Base-by-base conservation (phyloP, 345 rosid species). In the Linum trigynum region DNA sequence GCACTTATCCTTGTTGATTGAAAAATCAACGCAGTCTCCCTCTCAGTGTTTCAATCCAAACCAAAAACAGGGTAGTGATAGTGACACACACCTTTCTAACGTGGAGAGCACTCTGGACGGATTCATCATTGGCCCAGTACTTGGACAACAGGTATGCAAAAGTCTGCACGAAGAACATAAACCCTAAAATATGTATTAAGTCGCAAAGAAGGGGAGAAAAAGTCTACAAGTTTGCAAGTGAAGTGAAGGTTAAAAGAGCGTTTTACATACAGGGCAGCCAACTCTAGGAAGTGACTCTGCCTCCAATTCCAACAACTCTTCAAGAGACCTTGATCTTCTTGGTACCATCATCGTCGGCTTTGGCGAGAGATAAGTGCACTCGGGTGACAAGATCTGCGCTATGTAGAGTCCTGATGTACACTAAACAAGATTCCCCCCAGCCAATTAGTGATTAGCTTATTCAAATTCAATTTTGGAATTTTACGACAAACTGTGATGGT, bases 181-280 rank as follows among this genome's bases (percentile, higher is more conserved):
- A 57, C 12, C 7, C 4, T 0, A 55, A 6, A 55, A 23, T n/a
- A n/a, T n/a, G 3, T 14, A 55, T 55, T 11, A 15, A 14, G 5
- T 1, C 16, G 5, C 16, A 55, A 11, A 23, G n/a, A 12, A 55
- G 16, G 0, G 58, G 16, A 12, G 15, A 55, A 14, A 5, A 7
- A 55, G 16, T 15, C 10, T 0, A 4, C 6, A 23, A 57, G 35
- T 15, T 6, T 8, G 17, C 36, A 59, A 59, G 10, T 59, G 14
- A 4, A 59, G 14, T 11, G 38, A 35, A 59, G 62, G 36, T 38
- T 12, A 59, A 42, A 11, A 23, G 39, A 39, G 39, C 5, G 37
- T 37, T 51, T 66, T 61, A 75, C 82, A n/a, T 61, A 75, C 82
- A n/a, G 71, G 78, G 50, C 81, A 78, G 75, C 78, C 71, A 0